Conservation (phyloP, 2,329 filamentous ascomycete genomes). For the Metarhizium sp. region DNA sequence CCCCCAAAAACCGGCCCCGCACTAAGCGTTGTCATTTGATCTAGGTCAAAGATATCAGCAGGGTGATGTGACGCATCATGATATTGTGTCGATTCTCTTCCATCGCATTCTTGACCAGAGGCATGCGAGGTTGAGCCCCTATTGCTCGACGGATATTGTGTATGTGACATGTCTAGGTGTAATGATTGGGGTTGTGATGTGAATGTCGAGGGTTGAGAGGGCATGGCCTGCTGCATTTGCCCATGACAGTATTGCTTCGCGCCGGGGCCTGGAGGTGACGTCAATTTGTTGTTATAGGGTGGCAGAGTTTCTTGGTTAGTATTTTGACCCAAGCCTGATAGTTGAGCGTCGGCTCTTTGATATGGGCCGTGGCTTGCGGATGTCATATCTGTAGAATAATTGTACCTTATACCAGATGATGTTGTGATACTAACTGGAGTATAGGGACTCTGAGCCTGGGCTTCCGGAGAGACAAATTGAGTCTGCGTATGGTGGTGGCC, state of each 20-base stretch:
- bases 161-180: conserved; percentile 52
- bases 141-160: conserved; percentile 37
- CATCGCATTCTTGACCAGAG: conserved; percentile 26
- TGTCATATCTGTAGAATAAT: background rate
- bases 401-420: background rate
- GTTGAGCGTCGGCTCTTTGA: conserved; percentile 13
- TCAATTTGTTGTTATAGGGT: background rate
- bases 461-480: conserved; percentile 37
- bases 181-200: conserved; percentile 53
- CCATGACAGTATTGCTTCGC: conserved; percentile 32
- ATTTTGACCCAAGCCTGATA: conserved; percentile 21
- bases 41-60: conserved; percentile 49
- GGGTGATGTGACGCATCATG: conserved; percentile 33
- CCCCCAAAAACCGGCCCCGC: conserved; percentile 81
- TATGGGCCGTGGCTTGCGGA: conserved; percentile 3
- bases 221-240: conserved; percentile 36
- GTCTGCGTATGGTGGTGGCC: background rate
- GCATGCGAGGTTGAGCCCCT: conserved; percentile 20
- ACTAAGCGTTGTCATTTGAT: conserved; percentile 53
- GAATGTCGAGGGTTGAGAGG: conserved; percentile 33
- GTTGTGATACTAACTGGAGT: conserved; percentile 33
- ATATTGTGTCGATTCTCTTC: conserved; percentile 32
- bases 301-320: conserved; percentile 13
- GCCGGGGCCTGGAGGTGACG: background rate
- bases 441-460: conserved; percentile 34